Percentiles rank a stretch among this genome's conserved stretches.
phyloP scores from a whole-genome alignment of 305 asterid genomes.

The Solanum hybrid region DNA sequence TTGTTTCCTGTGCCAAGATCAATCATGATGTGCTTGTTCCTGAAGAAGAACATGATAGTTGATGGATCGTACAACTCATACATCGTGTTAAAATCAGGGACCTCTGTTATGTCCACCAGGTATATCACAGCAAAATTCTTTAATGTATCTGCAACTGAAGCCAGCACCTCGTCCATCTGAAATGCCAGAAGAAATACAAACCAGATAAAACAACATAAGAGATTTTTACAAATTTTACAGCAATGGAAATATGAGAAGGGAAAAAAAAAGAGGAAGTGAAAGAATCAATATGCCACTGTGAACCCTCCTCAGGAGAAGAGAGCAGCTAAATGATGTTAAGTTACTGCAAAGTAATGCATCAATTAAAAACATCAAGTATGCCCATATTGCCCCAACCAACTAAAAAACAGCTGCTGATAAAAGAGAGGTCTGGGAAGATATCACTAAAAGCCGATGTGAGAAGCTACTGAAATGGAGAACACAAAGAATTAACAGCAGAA shows the following conservation, averaged over 20 bases:
- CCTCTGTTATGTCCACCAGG: conserved; percentile 73
- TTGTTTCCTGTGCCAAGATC: conserved; percentile 93
- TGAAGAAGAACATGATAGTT: conserved; percentile 69
- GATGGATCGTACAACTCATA: conserved; percentile 87
- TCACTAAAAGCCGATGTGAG: not conserved
- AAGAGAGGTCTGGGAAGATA: not conserved
- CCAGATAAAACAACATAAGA: not conserved
- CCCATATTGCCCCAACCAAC: not conserved
- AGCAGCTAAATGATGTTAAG: not conserved
- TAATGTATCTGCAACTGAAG: conserved; percentile 80
- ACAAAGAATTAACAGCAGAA: not conserved
- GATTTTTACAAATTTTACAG: not conserved
- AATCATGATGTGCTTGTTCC: conserved; percentile 88
- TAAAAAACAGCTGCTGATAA: not conserved
- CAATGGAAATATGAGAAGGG: not conserved
- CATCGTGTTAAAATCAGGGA: conserved; percentile 90
- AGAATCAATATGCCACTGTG: not conserved
- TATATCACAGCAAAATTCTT: conserved; percentile 85
- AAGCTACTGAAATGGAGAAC: not conserved
- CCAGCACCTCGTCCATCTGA: conserved; percentile 87
- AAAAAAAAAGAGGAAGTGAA: not conserved
- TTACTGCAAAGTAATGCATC: not conserved
- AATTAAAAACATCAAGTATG: not conserved
- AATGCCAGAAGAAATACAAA: not conserved
- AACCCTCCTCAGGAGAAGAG: not conserved